A percentile compares a stretch with the other conserved stretches of the same genome.
Conservation (phyloP, 2,329 filamentous ascomycete genomes). For the Madurella mycetomatis region DNA sequence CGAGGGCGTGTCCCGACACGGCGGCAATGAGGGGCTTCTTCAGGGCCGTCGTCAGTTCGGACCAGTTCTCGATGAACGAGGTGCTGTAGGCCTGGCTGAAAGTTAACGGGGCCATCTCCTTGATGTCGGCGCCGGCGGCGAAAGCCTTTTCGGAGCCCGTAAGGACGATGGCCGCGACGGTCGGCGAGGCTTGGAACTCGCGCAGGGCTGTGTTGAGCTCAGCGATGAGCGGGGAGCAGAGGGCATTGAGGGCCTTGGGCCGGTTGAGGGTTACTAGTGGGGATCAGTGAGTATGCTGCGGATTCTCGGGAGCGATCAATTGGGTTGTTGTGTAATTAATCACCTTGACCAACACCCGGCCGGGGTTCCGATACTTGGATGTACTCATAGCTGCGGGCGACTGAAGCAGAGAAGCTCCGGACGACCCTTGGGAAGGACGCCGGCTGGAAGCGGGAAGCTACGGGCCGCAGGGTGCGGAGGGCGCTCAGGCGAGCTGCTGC, state of each 20-base stretch:
- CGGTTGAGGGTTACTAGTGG: slow-evolving; percentile 80
- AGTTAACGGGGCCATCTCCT: slow-evolving; percentile 92
- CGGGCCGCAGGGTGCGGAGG: slow-evolving; percentile 52
- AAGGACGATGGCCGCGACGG: slow-evolving; percentile 72
- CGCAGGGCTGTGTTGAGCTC: slow-evolving; percentile 80
- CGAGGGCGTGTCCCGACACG: slow-evolving; percentile 89
- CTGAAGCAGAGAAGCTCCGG: slow-evolving; percentile 47
- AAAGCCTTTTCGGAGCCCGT: slow-evolving; percentile 90
- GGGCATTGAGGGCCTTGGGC: slow-evolving; percentile 91
- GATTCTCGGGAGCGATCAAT: neutral
- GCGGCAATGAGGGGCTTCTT: slow-evolving; percentile 94
- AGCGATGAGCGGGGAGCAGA: slow-evolving; percentile 82
- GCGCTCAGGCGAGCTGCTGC: slow-evolving; percentile 42
- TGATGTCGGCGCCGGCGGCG: slow-evolving; percentile 95
- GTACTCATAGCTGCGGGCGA: slow-evolving; percentile 62
- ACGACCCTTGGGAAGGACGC: slow-evolving; percentile 51
- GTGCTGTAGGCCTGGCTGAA: slow-evolving; percentile 83
- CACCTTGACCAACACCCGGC: slow-evolving; percentile 88
- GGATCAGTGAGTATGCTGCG: slow-evolving; percentile 1
- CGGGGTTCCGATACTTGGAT: slow-evolving; percentile 78
- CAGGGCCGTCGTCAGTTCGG: slow-evolving; percentile 72
- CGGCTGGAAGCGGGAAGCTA: slow-evolving; percentile 56
- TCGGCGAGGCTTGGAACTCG: slow-evolving; percentile 64
- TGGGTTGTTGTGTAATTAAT: neutral
- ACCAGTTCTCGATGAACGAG: slow-evolving; percentile 96